Base-by-base conservation (phyloP, 2,329 filamentous ascomycete species). In the Canariomyces notabilis region DNA sequence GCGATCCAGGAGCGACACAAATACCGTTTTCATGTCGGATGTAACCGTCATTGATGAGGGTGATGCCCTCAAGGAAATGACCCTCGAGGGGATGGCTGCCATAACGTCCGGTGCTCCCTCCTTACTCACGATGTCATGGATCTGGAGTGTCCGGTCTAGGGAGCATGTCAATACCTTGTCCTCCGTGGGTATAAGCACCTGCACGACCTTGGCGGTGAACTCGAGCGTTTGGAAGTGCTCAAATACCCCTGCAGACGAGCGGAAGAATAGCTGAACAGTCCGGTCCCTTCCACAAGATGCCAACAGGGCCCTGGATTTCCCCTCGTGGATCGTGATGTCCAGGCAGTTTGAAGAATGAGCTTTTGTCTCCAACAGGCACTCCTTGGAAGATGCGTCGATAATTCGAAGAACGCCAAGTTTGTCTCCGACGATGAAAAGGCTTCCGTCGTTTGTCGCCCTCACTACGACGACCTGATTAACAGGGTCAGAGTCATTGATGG, bases 141-240 rank as follows among this genome's bases (percentile, higher is more conserved):
- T 74, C 41, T 95, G 85, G 40, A 96, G 71, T 1, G 89, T 94
- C 34, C 93, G 82, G 65, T 98, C 93, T 40, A 89, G 75, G 2
- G 91, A 95, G 58, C 85, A 90, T 1, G 93, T 96, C 16, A 97
- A 75, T 36, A 97, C 69, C 52, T 76, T 83, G 62, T 89, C 79
- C 34, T 84, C 77, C 2, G 85, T 79, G 48, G 94, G 89, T 7
- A 90, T 74, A 21, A 96, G 69, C 21, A 74, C 75, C 60, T 83
- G 82, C 44, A 78, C 84, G 15, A 98, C 90, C 53, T 87, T 87
- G 18, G 89, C 88, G 22, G 89, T 82, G 65, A 97, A 95, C 57
- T 98, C 91, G 46, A 97, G 78, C 0, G 93, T 98, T 64, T 98
- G 93, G 42, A 95, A 79, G 47, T 96, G 78, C 48, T 86, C 79